Percentiles rank a stretch among this genome's conserved stretches.
These are phyloP conservation scores for Tieghemiomyces parasiticus DNA, from an alignment of 192 early-diverging fungal species.

Conservation along the genomic window DNA sequence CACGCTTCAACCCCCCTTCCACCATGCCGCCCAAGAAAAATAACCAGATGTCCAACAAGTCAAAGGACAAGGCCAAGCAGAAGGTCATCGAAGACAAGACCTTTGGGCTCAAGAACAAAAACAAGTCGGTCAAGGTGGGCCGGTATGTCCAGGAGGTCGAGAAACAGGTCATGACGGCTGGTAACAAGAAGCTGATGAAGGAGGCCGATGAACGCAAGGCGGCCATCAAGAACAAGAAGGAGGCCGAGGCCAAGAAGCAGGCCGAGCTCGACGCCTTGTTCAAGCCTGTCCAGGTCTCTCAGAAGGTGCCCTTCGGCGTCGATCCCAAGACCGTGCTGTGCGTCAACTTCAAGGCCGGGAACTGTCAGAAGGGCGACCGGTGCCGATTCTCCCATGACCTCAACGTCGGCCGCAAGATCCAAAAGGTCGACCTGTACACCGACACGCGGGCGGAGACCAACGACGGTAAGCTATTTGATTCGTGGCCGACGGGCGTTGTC, in stretches of 20 bases:
- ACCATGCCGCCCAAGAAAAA: slow-evolving; percentile 73
- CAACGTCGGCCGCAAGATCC: slow-evolving; percentile 74
- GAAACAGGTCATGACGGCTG: slow-evolving; percentile 51
- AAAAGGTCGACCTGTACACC: slow-evolving; percentile 88
- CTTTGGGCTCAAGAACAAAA: slow-evolving; percentile 98
- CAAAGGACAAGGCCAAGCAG: slow-evolving; percentile 47
- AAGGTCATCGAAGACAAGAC: slow-evolving; percentile 92
- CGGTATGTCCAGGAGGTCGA: slow-evolving; percentile 87
- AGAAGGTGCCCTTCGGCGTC: slow-evolving; percentile 96
- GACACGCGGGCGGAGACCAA: slow-evolving; percentile 55
- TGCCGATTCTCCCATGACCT: slow-evolving; percentile 98
- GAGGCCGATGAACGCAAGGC: slow-evolving; percentile 43
- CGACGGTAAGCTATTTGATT: too few relatives aligned
- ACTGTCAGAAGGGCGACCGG: slow-evolving; percentile 76
- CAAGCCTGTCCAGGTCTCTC: slow-evolving; percentile 65
- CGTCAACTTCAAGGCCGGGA: slow-evolving; percentile 79
- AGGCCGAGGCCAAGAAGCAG: slow-evolving; percentile 72
- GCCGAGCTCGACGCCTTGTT: slow-evolving; percentile 82
- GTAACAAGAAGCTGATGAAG: slow-evolving; percentile 32
- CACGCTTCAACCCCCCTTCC: too few relatives aligned
- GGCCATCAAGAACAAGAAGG: slow-evolving; percentile 45
- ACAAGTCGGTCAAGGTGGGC: slow-evolving; percentile 82
- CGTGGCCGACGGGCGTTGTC: too few relatives aligned
- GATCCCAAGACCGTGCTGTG: slow-evolving; percentile 95
- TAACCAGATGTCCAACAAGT: slow-evolving; percentile 33